A percentile compares a stretch with the other conserved stretches of the same genome.
phyloP scores from a whole-genome alignment of 2,329 filamentous ascomycete species.

The Chaetothyriales sp. region DNA sequence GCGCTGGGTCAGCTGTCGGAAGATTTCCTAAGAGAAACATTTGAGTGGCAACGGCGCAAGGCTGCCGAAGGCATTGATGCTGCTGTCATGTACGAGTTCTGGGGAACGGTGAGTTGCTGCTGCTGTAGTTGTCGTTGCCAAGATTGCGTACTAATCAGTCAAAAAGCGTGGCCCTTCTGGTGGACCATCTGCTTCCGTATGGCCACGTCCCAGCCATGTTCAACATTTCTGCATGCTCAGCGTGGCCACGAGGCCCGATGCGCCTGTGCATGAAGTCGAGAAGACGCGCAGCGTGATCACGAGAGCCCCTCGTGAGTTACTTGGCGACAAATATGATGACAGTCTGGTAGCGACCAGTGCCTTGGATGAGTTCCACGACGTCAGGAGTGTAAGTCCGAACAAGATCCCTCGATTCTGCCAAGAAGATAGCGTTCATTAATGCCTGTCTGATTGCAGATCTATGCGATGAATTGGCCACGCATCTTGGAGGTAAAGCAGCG shows the following conservation, averaged over 20 bases:
- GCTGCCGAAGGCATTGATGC: background rate
- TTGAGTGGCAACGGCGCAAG: conserved; percentile 1
- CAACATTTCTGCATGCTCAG: background rate
- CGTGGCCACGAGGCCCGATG: conserved; percentile 5
- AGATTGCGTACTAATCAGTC: no score
- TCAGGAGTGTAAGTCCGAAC: conserved; percentile 5
- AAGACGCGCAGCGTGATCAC: conserved; percentile 2
- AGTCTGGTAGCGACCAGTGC: conserved; percentile 3
- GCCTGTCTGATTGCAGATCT: no score
- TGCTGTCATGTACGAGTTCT: background rate
- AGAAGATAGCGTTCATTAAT: no score
- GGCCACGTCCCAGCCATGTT: conserved; percentile 4
- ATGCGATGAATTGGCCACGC: no score
- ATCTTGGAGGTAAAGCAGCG: no score
- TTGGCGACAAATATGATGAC: background rate
- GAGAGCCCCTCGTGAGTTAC: background rate
- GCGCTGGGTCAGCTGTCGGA: conserved; percentile 1
- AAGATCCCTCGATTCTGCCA: no score
- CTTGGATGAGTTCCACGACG: conserved; percentile 8
- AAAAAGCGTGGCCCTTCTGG: conserved; percentile 4
- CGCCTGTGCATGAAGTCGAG: background rate
- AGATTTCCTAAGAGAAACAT: conserved; percentile 2
- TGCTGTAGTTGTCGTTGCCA: no score
- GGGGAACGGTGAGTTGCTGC: no score
- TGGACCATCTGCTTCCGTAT: conserved; percentile 9